A percentile compares a stretch with the other conserved stretches of the same genome.
Conservation (phyloP, 2,329 filamentous ascomycete genomes). For the Exophiala lecanii-corni region DNA sequence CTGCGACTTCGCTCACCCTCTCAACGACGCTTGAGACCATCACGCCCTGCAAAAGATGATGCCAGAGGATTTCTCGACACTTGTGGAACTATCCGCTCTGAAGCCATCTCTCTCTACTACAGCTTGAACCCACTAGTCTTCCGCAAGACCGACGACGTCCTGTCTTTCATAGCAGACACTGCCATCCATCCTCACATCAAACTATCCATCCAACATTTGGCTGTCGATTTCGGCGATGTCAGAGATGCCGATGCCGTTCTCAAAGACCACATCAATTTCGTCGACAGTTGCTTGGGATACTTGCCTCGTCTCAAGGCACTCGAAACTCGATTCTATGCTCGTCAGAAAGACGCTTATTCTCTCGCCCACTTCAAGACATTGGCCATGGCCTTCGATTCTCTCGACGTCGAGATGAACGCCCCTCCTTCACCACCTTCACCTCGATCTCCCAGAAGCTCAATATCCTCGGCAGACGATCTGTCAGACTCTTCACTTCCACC, state of each 20-base stretch:
- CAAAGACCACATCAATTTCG: conserved; percentile 22
- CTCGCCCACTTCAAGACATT: conserved; percentile 20
- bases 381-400: conserved; percentile 18
- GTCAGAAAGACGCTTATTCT: conserved; percentile 16
- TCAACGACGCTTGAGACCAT: conserved; percentile 19
- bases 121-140: conserved; percentile 20
- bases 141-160: conserved; percentile 13
- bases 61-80: conserved; percentile 17
- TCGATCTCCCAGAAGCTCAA: conserved; percentile 17
- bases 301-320: conserved; percentile 17
- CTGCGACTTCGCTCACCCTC: conserved; percentile 17
- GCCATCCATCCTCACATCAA: conserved; percentile 19
- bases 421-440: conserved; percentile 17
- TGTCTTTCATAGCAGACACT: conserved; percentile 19
- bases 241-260: conserved; percentile 18
- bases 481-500: conserved; percentile 6
- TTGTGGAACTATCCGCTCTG: conserved; percentile 16
- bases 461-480: conserved; percentile 6
- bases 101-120: conserved; percentile 22
- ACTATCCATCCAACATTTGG: conserved; percentile 16
- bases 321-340: conserved; percentile 23
- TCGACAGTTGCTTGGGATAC: conserved; percentile 19
- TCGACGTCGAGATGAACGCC: conserved; percentile 22
- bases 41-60: conserved; percentile 19
- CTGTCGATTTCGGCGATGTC: conserved; percentile 22